Evolutionary conservation across 768 basidiomycete genomes (phyloP).

Genomic region (Leccinum rimulosum): DNA sequence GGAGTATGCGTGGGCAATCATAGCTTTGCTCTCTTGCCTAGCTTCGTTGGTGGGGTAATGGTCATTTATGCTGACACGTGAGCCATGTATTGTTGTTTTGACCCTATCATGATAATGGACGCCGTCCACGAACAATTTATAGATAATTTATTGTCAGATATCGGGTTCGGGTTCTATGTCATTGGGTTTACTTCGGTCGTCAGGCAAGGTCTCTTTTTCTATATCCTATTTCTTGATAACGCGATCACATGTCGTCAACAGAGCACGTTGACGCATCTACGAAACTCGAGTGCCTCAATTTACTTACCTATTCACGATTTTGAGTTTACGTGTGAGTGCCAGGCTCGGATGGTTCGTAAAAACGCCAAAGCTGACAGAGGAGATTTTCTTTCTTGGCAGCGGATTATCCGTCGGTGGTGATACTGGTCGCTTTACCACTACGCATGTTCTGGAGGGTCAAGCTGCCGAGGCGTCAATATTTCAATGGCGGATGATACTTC

Average conservation of each 20-base stretch:
- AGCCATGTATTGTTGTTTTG: neutral
- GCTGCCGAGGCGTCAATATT: slow-evolving; percentile 1
- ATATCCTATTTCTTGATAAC: neutral
- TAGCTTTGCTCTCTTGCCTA: slow-evolving; percentile 5
- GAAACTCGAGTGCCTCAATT: neutral
- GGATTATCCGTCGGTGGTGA: slow-evolving; percentile 3
- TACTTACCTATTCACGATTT: neutral
- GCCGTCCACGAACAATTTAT: neutral
- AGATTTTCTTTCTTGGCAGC: neutral
- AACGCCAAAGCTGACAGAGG: neutral
- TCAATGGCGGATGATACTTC: slow-evolving; percentile 17
- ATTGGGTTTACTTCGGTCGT: slow-evolving; percentile 6
- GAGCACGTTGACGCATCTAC: slow-evolving; percentile 1
- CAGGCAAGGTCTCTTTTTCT: neutral
- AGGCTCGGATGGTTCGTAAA: neutral
- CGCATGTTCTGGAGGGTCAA: slow-evolving; percentile 17
- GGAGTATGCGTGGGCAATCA: slow-evolving; percentile 20
- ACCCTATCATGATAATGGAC: neutral
- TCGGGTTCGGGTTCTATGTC: slow-evolving; percentile 7
- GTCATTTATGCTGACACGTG: slow-evolving; percentile 4
- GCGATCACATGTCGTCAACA: neutral
- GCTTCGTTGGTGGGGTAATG: slow-evolving; percentile 9
- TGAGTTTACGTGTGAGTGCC: slow-evolving; percentile 8
- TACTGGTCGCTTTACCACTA: slow-evolving; percentile 2
- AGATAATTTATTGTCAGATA: neutral